Evolutionary conservation across 2,329 filamentous ascomycete species (phyloP).

Genomic region (Xylaria sp.): DNA sequence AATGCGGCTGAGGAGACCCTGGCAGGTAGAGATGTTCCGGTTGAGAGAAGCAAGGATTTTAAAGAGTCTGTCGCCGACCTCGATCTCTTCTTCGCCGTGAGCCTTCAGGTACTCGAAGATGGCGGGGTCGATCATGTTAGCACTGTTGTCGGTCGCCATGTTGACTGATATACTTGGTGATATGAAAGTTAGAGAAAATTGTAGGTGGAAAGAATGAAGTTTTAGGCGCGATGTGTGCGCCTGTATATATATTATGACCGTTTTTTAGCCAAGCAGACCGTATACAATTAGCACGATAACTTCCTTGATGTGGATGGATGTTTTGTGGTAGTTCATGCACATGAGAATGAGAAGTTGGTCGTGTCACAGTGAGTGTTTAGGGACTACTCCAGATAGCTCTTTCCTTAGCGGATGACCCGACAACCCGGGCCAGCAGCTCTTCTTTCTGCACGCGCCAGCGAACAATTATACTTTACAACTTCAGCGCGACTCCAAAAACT

Average conservation of each 20-base stretch:
- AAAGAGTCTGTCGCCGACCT: conserved; percentile 83
- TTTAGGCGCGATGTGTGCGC: conserved; percentile 1
- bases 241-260: neutral
- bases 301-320: neutral
- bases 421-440: too few species aligned
- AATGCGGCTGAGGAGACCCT: conserved; percentile 86
- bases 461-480: too few species aligned
- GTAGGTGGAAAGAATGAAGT: conserved; percentile 16
- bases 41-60: conserved; percentile 85
- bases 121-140: conserved; percentile 76
- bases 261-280: neutral
- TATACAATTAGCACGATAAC: neutral
- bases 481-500: too few species aligned
- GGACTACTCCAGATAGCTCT: neutral
- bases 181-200: conserved; percentile 6
- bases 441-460: too few species aligned
- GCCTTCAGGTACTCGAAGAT: conserved; percentile 90
- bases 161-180: conserved; percentile 21
- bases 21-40: conserved; percentile 82
- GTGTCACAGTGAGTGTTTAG: neutral
- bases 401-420: too few species aligned
- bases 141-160: conserved; percentile 43
- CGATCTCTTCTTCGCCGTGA: conserved; percentile 88
- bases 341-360: neutral
- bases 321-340: neutral